A percentile compares a stretch with the other conserved stretches of the same genome.
Evolutionary conservation across 2,329 filamentous ascomycete species (phyloP).

Genomic region (Elsinoe perseae): DNA sequence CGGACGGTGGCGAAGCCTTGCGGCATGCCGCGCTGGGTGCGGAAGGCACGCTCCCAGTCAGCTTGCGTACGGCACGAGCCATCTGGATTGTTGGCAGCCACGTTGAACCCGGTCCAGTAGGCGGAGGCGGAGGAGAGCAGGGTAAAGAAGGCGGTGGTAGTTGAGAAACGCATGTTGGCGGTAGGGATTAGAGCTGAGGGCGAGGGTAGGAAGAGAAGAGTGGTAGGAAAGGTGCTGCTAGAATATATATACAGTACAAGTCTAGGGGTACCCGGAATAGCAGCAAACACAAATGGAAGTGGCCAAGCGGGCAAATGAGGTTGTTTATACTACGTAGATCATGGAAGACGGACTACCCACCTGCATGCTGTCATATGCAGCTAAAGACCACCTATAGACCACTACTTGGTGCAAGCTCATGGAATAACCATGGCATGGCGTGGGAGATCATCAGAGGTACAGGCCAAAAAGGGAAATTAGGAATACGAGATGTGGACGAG

Average conservation of each 20-base stretch:
- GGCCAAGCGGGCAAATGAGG: slow-evolving; percentile 6
- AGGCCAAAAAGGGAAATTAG: slow-evolving; percentile 3
- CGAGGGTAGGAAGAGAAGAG: not conserved
- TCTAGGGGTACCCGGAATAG: too few species aligned
- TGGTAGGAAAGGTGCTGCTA: not conserved
- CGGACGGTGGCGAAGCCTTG: slow-evolving; percentile 61
- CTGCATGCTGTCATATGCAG: slow-evolving; percentile 11
- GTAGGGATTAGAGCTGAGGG: not conserved
- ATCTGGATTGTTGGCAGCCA: slow-evolving; percentile 55
- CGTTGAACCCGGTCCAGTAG: slow-evolving; percentile 61
- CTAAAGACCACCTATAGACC: slow-evolving; percentile 1
- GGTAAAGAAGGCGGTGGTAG: slow-evolving; percentile 15
- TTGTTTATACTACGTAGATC: slow-evolving; percentile 9
- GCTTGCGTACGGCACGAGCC: slow-evolving; percentile 52
- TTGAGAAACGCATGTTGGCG: slow-evolving; percentile 9
- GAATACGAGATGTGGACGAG: slow-evolving; percentile 14
- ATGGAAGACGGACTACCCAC: not conserved
- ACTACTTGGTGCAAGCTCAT: slow-evolving; percentile 2
- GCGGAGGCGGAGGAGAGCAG: slow-evolving; percentile 32
- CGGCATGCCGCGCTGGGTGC: slow-evolving; percentile 54
- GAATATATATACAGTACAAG: not conserved
- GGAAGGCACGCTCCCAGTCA: slow-evolving; percentile 62
- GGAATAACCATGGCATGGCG: slow-evolving; percentile 2
- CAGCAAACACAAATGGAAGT: not conserved
- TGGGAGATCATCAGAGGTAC: slow-evolving; percentile 3